Evolutionary conservation across 768 basidiomycete genomes (phyloP).

Genomic region (Pulveroboletus ravenelii): DNA sequence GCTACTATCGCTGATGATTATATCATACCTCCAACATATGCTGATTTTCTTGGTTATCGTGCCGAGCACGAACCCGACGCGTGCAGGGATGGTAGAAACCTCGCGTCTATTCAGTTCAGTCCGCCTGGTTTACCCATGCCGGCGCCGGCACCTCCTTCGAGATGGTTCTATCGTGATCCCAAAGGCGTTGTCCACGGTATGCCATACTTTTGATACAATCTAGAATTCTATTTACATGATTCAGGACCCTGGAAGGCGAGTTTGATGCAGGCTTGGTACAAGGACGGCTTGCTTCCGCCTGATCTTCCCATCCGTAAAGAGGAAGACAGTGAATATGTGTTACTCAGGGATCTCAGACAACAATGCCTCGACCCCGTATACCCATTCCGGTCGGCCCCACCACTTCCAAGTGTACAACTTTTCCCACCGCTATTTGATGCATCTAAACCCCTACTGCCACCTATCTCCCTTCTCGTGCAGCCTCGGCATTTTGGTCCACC

Average conservation of each 20-base stretch:
- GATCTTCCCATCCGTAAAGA: conserved; percentile 79
- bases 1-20: conserved; percentile 87
- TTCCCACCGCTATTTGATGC: conserved; percentile 29
- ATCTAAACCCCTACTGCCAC: conserved; percentile 56
- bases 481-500: conserved; percentile 84
- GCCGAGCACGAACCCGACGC: conserved; percentile 56
- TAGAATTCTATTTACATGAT: conserved; percentile 8
- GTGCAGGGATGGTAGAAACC: conserved; percentile 41
- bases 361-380: conserved; percentile 80
- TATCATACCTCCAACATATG: conserved; percentile 87
- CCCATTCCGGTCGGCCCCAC: conserved; percentile 56
- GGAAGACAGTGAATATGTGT: conserved; percentile 61
- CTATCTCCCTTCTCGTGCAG: conserved; percentile 74
- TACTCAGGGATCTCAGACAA: conserved; percentile 69
- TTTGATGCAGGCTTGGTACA: conserved; percentile 87
- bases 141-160: conserved; percentile 58
- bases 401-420: conserved; percentile 34
- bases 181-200: conserved; percentile 75
- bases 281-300: conserved; percentile 75
- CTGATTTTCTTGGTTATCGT: conserved; percentile 69
- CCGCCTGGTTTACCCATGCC: conserved; percentile 80
- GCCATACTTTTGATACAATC: conserved; percentile 18
- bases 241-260: conserved; percentile 84
- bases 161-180: conserved; percentile 83
- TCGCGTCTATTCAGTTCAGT: conserved; percentile 63